Percentiles rank a stretch among this genome's conserved stretches.
phyloP scores from a whole-genome alignment of 495 filamentous ascomycete genomes.

The Aeminium ludgeri region DNA sequence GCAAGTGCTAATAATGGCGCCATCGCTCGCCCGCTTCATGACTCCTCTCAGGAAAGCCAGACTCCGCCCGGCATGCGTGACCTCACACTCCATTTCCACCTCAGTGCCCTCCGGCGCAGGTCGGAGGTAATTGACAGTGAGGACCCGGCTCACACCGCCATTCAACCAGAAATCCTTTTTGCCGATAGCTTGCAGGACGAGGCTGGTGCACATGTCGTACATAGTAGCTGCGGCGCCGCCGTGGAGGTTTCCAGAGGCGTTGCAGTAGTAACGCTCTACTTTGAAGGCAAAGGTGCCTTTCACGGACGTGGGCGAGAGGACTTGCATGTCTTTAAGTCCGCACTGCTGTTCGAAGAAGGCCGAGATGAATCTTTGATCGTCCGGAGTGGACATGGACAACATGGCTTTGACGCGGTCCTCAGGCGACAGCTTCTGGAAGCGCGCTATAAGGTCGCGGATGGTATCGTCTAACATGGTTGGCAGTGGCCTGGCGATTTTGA shows the following conservation, averaged over 20 bases:
- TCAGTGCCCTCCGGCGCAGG: constrained; percentile 20
- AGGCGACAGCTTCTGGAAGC: constrained; percentile 2
- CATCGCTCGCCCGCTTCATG: constrained; percentile 17
- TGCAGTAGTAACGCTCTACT: constrained; percentile 18
- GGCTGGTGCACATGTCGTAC: constrained; percentile 24
- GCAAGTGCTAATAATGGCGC: constrained; percentile 22
- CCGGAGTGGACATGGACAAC: constrained; percentile 4
- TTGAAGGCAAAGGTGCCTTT: constrained; percentile 19
- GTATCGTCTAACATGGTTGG: neutral
- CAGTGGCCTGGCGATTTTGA: neutral
- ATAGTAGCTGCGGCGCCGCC: constrained; percentile 22
- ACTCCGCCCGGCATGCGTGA: constrained; percentile 21
- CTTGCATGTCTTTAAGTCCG: constrained; percentile 3
- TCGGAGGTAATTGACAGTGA: constrained; percentile 25
- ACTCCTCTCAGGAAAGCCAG: constrained; percentile 17
- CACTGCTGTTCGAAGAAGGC: constrained; percentile 8
- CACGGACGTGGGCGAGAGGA: constrained; percentile 2
- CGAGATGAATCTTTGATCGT: constrained; percentile 6
- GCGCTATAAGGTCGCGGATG: neutral
- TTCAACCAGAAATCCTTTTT: constrained; percentile 21
- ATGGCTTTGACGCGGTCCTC: constrained; percentile 10
- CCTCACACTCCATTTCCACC: constrained; percentile 22
- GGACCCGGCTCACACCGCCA: constrained; percentile 21
- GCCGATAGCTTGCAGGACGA: constrained; percentile 15
- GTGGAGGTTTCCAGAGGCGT: constrained; percentile 22